A percentile compares a stretch with the other conserved stretches of the same genome.
These are phyloP conservation scores for Helicocarpus griseus DNA, from an alignment of 2,329 filamentous ascomycete species.

Conservation along the genomic window DNA sequence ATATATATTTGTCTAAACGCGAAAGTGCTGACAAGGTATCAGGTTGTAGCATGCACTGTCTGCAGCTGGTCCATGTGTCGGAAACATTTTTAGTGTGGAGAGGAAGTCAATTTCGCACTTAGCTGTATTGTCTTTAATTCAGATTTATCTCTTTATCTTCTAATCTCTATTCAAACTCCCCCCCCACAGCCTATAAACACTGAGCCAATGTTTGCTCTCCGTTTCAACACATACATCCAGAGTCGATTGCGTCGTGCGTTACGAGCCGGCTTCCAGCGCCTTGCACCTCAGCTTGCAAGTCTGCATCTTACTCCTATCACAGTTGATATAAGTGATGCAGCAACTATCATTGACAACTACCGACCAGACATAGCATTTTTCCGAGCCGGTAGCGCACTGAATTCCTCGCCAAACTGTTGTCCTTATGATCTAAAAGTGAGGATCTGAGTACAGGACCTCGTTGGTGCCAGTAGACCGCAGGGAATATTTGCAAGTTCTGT, in stretches of 20 bases:
- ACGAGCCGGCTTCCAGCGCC: slow-evolving; percentile 8
- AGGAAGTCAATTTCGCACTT: no score
- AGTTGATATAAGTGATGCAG: slow-evolving; percentile 5
- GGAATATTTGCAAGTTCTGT: slow-evolving; percentile 11
- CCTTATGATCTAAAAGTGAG: slow-evolving; percentile 12
- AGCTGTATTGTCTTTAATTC: no score
- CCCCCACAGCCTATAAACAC: slow-evolving; percentile 6
- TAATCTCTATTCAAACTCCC: slow-evolving; percentile 9
- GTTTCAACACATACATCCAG: slow-evolving; percentile 6
- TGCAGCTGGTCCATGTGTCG: no score
- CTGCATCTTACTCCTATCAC: slow-evolving; percentile 4
- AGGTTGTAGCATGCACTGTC: no score
- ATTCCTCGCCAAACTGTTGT: slow-evolving; percentile 7
- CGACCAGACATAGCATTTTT: slow-evolving; percentile 11
- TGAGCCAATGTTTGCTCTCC: slow-evolving; percentile 9
- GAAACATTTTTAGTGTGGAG: no score
- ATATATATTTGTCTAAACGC: no score
- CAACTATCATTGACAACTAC: slow-evolving; percentile 8
- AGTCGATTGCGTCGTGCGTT: slow-evolving; percentile 8
- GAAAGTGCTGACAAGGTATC: no score
- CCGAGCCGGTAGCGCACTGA: slow-evolving; percentile 1
- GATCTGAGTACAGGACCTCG: slow-evolving; percentile 4
- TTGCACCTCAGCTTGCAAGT: slow-evolving; percentile 1
- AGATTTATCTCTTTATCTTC: no score
- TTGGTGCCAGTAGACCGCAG: neutral